These are phyloP conservation scores for Pleurotus platypus DNA, from an alignment of 768 basidiomycete genomes.

Conservation along the genomic window DNA sequence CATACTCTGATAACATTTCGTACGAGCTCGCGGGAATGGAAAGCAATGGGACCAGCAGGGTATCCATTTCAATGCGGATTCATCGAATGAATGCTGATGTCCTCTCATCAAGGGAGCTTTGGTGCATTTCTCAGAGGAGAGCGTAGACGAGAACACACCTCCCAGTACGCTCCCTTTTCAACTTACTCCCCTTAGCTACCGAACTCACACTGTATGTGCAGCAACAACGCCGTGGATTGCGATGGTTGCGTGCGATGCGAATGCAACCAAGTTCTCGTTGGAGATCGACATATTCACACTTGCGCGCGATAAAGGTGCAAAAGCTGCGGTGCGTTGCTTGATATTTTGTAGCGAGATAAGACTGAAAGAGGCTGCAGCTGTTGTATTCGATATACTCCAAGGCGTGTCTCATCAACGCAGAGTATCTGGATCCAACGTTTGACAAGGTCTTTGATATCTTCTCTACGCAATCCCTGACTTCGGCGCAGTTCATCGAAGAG, in stretches of 20 bases:
- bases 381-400: conserved; percentile 72
- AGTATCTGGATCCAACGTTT: conserved; percentile 64
- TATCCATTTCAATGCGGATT: conserved; percentile 23
- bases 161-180: conserved; percentile 31
- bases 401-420: conserved; percentile 72
- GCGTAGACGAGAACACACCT: conserved; percentile 43
- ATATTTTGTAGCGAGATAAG: not conserved
- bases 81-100: not conserved
- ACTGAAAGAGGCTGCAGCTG: conserved; percentile 38
- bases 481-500: conserved; percentile 47
- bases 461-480: conserved; percentile 60
- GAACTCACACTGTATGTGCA: conserved; percentile 19
- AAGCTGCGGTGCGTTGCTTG: conserved; percentile 58
- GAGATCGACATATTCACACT: conserved; percentile 79
- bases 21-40: conserved; percentile 54
- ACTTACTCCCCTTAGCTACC: conserved; percentile 6
- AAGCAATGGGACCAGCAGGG: conserved; percentile 53
- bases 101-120: conserved; percentile 59
- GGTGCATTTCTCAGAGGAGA: conserved; percentile 77
- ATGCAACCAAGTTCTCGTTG: conserved; percentile 61
- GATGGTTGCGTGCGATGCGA: conserved; percentile 77
- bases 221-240: conserved; percentile 90
- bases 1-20: conserved; percentile 51
- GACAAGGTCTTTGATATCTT: conserved; percentile 77
- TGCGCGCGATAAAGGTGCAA: conserved; percentile 74